Conservation (phyloP, 805 yeast genomes). For the Metschnikowia koreensis region DNA sequence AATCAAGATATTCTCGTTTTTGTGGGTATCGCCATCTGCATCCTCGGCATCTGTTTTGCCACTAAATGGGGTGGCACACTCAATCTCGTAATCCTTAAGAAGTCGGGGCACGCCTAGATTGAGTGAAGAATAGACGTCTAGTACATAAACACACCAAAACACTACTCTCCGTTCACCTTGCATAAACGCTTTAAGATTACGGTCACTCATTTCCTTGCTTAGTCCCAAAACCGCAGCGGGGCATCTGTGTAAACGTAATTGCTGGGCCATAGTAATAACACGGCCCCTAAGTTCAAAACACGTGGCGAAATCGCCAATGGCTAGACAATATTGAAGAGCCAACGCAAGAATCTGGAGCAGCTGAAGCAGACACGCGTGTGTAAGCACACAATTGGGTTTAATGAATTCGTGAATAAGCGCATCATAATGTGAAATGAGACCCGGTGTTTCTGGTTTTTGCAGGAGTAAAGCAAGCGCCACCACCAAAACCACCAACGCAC, state of each 20-base stretch:
- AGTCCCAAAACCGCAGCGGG: conserved; percentile 82
- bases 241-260: conserved; percentile 78
- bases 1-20: conserved; percentile 54
- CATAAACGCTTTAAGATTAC: conserved; percentile 56
- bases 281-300: conserved; percentile 75
- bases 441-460: conserved; percentile 23
- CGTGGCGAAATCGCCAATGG: conserved; percentile 69
- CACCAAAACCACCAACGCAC: conserved; percentile 50
- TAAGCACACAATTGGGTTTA: conserved; percentile 54
- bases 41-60: conserved; percentile 38
- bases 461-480: conserved; percentile 49
- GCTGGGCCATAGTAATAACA: conserved; percentile 80
- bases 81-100: conserved; percentile 76
- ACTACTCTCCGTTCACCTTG: conserved; percentile 80
- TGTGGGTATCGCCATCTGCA: conserved; percentile 26
- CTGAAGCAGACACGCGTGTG: conserved; percentile 60
- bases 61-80: conserved; percentile 78
- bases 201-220: conserved; percentile 30
- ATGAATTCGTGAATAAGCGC: conserved; percentile 60
- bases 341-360: conserved; percentile 68
- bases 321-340: conserved; percentile 67
- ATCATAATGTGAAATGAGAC: conserved; percentile 49
- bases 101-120: conserved; percentile 81
- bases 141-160: conserved; percentile 79
- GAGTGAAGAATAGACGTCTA: conserved; percentile 73